Evolutionary conservation across 2,329 filamentous ascomycete genomes (phyloP).

Genomic region (Cladosporium austrohemisphaericum): DNA sequence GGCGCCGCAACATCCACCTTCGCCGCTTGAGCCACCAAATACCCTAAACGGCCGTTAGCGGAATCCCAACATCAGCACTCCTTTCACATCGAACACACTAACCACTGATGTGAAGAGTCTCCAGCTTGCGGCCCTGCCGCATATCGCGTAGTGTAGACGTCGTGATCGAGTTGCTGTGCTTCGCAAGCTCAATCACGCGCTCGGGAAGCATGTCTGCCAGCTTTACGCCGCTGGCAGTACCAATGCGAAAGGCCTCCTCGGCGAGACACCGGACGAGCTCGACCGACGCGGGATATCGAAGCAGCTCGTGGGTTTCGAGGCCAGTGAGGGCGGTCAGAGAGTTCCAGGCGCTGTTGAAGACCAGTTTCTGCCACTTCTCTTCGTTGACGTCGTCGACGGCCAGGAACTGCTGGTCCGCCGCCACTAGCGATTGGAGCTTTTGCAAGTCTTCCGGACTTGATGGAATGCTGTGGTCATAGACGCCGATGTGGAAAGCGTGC

Average conservation of each 20-base stretch:
- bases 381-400: conserved; percentile 16
- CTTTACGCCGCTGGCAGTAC: conserved; percentile 18
- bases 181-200: too few relatives aligned
- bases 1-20: too few relatives aligned
- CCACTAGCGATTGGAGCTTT: background rate
- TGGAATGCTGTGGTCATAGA: conserved; percentile 14
- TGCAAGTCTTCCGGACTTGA: background rate
- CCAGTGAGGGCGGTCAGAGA: conserved; percentile 21
- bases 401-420: conserved; percentile 20
- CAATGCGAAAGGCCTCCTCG: conserved; percentile 20
- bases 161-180: too few relatives aligned
- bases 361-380: conserved; percentile 25
- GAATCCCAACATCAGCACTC: too few relatives aligned
- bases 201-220: too few relatives aligned
- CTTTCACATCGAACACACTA: too few relatives aligned
- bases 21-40: too few relatives aligned
- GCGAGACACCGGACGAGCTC: conserved; percentile 20
- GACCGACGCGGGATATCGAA: conserved; percentile 15
- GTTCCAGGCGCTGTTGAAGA: conserved; percentile 26
- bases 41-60: too few relatives aligned
- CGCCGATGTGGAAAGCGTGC: conserved; percentile 18
- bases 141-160: too few relatives aligned
- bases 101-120: too few relatives aligned
- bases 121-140: too few relatives aligned
- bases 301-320: conserved; percentile 21